These are phyloP conservation scores for Gossypium longicalyx DNA, from an alignment of 345 rosid species.

Conservation along the genomic window DNA sequence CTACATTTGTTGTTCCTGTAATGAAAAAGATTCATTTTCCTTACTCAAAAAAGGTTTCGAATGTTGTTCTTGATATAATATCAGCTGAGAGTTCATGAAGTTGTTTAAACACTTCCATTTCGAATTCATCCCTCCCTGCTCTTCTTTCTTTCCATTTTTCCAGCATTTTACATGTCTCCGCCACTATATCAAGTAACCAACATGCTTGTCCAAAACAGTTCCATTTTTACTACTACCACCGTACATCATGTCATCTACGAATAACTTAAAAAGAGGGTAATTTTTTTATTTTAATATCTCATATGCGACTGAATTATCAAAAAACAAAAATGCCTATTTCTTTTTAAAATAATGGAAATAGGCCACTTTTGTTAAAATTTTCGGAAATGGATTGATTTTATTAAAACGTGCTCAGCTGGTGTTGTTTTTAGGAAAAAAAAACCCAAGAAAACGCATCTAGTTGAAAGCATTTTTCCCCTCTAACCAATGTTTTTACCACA, in stretches of 20 bases:
- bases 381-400: too few relatives aligned
- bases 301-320: too few relatives aligned
- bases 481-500: too few relatives aligned
- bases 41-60: conserved; percentile 67
- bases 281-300: neutral
- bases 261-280: too few relatives aligned
- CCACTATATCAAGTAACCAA: conserved; percentile 68
- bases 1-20: conserved; percentile 68
- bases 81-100: conserved; percentile 64
- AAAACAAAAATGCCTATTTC: too few relatives aligned
- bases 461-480: too few relatives aligned
- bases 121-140: conserved; percentile 51
- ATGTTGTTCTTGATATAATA: conserved; percentile 76
- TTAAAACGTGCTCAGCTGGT: too few relatives aligned
- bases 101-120: conserved; percentile 54
- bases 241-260: too few relatives aligned
- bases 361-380: too few relatives aligned
- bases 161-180: conserved; percentile 42
- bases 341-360: too few relatives aligned
- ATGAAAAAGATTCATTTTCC: conserved; percentile 57
- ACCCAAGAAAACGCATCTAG: too few relatives aligned
- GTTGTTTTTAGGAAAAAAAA: too few relatives aligned
- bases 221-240: neutral
- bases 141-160: conserved; percentile 61
- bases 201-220: conserved; percentile 26